phyloP scores from a whole-genome alignment of 768 basidiomycete species.

The Russula olivacea region DNA sequence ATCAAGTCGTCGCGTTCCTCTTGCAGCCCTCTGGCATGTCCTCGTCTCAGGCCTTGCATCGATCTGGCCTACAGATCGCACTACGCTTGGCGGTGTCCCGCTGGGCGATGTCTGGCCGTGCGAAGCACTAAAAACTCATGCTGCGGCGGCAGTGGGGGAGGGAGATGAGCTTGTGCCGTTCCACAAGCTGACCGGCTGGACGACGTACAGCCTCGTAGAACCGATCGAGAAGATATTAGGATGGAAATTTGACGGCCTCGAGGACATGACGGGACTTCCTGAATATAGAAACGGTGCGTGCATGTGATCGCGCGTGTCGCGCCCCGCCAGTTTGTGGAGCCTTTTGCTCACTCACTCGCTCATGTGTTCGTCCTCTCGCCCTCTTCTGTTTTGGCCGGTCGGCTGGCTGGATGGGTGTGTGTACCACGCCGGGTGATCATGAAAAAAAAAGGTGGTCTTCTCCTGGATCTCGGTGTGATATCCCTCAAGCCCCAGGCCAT shows the following conservation, averaged over 20 bases:
- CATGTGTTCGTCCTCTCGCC: not conserved
- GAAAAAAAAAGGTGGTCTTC: conserved; percentile 60
- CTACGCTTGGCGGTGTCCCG: conserved; percentile 55
- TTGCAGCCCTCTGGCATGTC: conserved; percentile 73
- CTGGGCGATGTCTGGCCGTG: conserved; percentile 97
- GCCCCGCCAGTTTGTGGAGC: conserved; percentile 11
- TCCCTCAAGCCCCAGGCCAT: conserved; percentile 55
- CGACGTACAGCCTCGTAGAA: conserved; percentile 84
- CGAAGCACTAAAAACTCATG: conserved; percentile 38
- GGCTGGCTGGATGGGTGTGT: not conserved
- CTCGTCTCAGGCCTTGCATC: conserved; percentile 77
- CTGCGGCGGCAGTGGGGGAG: conserved; percentile 30
- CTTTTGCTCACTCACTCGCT: not conserved
- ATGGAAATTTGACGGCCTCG: conserved; percentile 78
- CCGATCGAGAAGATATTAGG: conserved; percentile 68
- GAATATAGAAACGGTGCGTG: conserved; percentile 86
- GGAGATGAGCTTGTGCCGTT: conserved; percentile 82
- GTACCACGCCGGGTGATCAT: not conserved
- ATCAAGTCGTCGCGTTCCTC: conserved; percentile 47
- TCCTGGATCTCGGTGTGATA: conserved; percentile 80
- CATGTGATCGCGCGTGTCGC: conserved; percentile 12
- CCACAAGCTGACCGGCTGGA: conserved; percentile 95
- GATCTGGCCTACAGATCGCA: conserved; percentile 83
- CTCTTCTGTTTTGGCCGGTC: not conserved
- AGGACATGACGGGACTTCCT: conserved; percentile 87